Percentiles rank a stretch among this genome's conserved stretches.
phyloP scores from a whole-genome alignment of 1,284 basidiomycete species.

The Leccinum pachyderme region DNA sequence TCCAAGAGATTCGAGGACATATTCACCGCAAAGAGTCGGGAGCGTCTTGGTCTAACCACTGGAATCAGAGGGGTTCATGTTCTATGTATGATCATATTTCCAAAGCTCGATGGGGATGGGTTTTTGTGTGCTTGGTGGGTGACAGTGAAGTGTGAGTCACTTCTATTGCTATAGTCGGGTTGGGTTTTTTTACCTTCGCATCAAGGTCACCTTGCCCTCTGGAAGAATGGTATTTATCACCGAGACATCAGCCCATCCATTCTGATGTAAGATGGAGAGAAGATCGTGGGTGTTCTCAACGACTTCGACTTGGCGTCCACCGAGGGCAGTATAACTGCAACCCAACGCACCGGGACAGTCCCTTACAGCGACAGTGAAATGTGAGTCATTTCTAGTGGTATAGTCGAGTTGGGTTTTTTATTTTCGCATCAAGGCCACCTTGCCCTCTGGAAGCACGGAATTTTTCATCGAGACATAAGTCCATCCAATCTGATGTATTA shows the following conservation, averaged over 20 bases:
- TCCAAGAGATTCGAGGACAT: slow-evolving; percentile 2
- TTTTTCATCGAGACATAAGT: not conserved
- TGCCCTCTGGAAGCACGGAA: not conserved
- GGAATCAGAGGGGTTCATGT: not conserved
- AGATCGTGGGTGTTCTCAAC: no score
- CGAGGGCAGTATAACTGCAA: no score
- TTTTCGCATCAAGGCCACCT: not conserved
- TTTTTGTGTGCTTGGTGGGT: slow-evolving; percentile 8
- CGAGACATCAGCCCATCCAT: slow-evolving; percentile 33
- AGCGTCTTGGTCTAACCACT: not conserved
- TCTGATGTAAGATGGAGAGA: slow-evolving; percentile 24
- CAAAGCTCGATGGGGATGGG: not conserved
- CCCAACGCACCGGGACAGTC: no score
- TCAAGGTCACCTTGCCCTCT: slow-evolving; percentile 32
- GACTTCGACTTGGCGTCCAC: no score
- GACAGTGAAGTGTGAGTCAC: slow-evolving; percentile 2
- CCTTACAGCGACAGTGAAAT: not conserved
- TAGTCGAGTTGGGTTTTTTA: not conserved
- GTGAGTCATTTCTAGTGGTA: not conserved
- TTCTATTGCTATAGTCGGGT: no score
- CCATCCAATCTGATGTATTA: not conserved
- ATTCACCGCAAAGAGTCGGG: not conserved
- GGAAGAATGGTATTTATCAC: slow-evolving; percentile 30
- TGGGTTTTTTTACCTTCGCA: no score
- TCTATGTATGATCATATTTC: slow-evolving; percentile 15